Conservation (phyloP, 306 rosid genomes). For the Cicer bijugum region DNA sequence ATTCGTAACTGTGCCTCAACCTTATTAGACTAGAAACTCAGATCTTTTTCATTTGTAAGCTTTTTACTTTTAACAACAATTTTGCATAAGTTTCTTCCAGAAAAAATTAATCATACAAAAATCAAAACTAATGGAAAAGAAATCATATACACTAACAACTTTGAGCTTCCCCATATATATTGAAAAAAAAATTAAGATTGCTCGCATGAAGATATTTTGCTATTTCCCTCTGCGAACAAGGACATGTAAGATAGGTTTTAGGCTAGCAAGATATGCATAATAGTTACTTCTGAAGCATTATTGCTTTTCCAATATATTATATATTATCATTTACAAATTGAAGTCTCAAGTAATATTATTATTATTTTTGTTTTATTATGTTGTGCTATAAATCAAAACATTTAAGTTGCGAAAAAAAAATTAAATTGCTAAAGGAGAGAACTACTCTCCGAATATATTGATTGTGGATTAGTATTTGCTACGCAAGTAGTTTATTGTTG, state of each 20-base stretch:
- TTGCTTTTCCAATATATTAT: conserved; percentile 20
- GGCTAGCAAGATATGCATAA: conserved; percentile 8
- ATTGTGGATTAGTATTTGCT: conserved; percentile 15
- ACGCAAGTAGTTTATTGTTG: conserved; percentile 10
- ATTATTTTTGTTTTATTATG: conserved; percentile 14
- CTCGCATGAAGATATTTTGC: not conserved
- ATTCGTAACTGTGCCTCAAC: conserved; percentile 4
- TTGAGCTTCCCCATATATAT: not conserved
- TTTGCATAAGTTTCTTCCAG: conserved; percentile 17
- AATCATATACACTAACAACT: not conserved
- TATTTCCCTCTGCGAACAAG: conserved; percentile 3
- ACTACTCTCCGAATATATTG: conserved; percentile 17
- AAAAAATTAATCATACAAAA: not conserved
- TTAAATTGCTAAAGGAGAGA: conserved; percentile 25
- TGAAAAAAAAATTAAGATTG: not conserved
- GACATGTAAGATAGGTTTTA: not conserved
- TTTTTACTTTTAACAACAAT: conserved; percentile 18
- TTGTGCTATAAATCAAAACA: not conserved
- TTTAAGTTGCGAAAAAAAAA: not conserved
- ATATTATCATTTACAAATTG: not conserved
- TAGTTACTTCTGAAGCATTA: conserved; percentile 29
- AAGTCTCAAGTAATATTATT: conserved; percentile 1
- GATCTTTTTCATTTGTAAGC: conserved; percentile 19
- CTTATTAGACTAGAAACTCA: conserved; percentile 29
- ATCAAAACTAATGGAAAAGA: conserved; percentile 8